Evolutionary conservation across 2,329 filamentous ascomycete species (phyloP).

Genomic region (Penicillium sp.): DNA sequence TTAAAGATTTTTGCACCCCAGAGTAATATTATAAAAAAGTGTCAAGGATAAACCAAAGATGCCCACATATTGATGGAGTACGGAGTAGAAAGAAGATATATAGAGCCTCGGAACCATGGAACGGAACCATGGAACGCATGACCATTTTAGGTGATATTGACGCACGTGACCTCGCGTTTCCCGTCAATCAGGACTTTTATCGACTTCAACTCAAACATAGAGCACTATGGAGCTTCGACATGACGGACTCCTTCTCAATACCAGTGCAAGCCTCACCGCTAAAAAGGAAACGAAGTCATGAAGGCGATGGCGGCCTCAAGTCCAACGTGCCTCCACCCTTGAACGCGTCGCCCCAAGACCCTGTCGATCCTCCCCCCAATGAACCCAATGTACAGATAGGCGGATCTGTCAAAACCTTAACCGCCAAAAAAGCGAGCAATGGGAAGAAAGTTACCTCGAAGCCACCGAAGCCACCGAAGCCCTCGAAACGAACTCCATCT

Average conservation of each 20-base stretch:
- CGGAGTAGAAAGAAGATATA: too few species aligned
- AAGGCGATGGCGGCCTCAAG: not conserved
- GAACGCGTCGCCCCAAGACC: slow-evolving; percentile 17
- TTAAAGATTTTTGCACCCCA: too few species aligned
- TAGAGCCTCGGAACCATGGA: too few species aligned
- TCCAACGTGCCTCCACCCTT: slow-evolving; percentile 2
- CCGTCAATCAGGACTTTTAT: not conserved
- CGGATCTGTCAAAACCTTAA: not conserved
- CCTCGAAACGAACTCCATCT: slow-evolving; percentile 29
- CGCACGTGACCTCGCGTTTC: slow-evolving; percentile 17
- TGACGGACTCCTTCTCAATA: slow-evolving; percentile 18
- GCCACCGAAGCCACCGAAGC: slow-evolving; percentile 14
- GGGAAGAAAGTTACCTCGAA: slow-evolving; percentile 10
- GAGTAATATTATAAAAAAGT: too few species aligned
- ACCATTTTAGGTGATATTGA: slow-evolving; percentile 29
- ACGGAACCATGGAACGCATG: slow-evolving; percentile 1
- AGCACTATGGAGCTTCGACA: slow-evolving; percentile 26
- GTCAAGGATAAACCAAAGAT: not conserved
- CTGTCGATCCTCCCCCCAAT: not conserved
- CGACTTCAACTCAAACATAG: not conserved
- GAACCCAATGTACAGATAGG: not conserved
- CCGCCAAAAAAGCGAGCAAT: slow-evolving; percentile 5
- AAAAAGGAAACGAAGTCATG: slow-evolving; percentile 23
- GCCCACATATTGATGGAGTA: too few species aligned
- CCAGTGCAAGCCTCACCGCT: not conserved